phyloP scores from a whole-genome alignment of 768 basidiomycete species.

The Ephemerocybe angulata region DNA sequence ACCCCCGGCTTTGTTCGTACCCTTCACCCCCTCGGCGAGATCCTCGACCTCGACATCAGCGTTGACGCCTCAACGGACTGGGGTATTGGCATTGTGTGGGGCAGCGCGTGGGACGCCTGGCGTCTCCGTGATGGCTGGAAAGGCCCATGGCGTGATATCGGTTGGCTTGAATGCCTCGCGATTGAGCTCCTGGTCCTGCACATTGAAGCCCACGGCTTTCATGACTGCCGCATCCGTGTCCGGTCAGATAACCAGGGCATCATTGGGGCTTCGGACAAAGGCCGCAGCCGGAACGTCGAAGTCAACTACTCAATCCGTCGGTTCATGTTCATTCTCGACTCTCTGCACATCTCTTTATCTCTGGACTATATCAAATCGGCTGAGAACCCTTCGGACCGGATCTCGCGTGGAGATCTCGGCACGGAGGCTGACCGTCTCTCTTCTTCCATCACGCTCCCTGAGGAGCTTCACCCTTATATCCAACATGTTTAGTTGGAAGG shows the following conservation, averaged over 20 bases:
- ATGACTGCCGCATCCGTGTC: conserved; percentile 20
- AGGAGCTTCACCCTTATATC: neutral
- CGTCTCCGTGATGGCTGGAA: conserved; percentile 12
- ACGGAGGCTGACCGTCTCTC: neutral
- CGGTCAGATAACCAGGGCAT: conserved; percentile 34
- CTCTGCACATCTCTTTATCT: conserved; percentile 7
- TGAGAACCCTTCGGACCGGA: conserved; percentile 10
- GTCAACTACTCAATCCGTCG: conserved; percentile 27
- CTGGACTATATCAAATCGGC: conserved; percentile 7
- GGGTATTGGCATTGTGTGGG: conserved; percentile 35
- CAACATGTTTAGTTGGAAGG: neutral
- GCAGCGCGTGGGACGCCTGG: conserved; percentile 28
- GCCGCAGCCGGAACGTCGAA: conserved; percentile 25
- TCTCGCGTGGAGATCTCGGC: conserved; percentile 6
- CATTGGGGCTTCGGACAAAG: conserved; percentile 29
- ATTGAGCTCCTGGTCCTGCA: conserved; percentile 20
- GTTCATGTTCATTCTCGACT: conserved; percentile 2
- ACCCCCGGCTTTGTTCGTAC: neutral
- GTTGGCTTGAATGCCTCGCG: conserved; percentile 26
- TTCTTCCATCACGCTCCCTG: neutral
- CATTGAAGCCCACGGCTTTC: conserved; percentile 4
- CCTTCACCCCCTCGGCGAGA: neutral
- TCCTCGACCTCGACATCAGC: conserved; percentile 21
- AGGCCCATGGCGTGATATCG: conserved; percentile 7
- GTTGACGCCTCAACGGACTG: conserved; percentile 34